Conservation (phyloP, 2,329 filamentous ascomycete genomes). For the Colletotrichum tropicale region DNA sequence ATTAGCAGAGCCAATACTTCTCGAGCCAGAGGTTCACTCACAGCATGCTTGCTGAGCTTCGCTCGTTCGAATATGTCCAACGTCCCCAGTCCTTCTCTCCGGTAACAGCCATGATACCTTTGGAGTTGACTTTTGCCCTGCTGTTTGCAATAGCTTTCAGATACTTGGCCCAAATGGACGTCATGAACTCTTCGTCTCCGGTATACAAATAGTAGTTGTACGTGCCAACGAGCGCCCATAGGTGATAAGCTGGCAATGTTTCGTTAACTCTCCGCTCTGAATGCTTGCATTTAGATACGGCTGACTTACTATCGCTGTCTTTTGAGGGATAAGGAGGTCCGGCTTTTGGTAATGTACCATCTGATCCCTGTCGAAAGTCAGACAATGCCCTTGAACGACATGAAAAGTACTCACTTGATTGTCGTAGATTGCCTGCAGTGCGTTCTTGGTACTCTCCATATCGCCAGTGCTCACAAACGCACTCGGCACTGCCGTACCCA, state of each 20-base stretch:
- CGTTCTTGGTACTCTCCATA: not conserved
- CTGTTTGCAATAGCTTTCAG: conserved; percentile 29
- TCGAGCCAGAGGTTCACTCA: not conserved
- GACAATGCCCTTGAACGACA: not conserved
- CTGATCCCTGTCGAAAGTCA: conserved; percentile 2
- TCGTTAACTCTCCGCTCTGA: fast-evolving
- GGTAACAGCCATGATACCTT: conserved; percentile 44
- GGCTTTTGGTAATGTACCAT: conserved; percentile 53
- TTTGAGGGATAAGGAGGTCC: conserved; percentile 40
- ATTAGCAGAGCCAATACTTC: not conserved
- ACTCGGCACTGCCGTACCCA: not conserved
- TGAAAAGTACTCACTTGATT: not conserved
- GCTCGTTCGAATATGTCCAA: conserved; percentile 17
- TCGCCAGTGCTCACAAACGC: not conserved
- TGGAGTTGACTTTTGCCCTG: not conserved
- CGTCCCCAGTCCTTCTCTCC: conserved; percentile 55
- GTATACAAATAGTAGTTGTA: not conserved
- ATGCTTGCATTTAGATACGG: not conserved
- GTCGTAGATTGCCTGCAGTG: not conserved
- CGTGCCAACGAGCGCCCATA: not conserved
- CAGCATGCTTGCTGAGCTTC: not conserved
- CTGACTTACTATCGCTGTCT: not conserved
- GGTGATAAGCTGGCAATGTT: fast-evolving
- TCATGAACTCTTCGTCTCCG: not conserved
- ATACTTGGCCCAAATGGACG: conserved; percentile 30